Conservation (phyloP, 306 rosid species). For the Hylodesmum podocarpum region DNA sequence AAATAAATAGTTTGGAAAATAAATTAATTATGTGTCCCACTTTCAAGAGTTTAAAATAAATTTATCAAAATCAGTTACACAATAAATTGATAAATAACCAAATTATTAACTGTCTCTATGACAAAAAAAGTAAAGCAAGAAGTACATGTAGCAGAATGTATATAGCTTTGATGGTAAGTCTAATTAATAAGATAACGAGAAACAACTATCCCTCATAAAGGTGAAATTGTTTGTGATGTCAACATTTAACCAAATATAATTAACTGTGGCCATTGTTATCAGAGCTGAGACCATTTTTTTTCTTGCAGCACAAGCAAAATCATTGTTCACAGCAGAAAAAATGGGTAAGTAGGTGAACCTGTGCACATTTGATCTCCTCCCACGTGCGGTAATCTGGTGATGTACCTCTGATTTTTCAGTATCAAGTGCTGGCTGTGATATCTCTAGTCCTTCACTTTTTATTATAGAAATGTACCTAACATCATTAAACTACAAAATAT, state of each 20-base stretch:
- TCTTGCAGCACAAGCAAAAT: background rate
- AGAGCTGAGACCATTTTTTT: slow-evolving; percentile 2
- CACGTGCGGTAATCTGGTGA: slow-evolving; percentile 77
- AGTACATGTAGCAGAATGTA: background rate
- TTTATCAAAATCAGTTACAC: background rate
- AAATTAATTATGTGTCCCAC: too few relatives aligned
- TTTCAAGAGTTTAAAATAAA: background rate
- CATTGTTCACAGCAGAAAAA: background rate
- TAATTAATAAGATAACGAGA: background rate
- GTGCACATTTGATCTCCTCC: slow-evolving; percentile 64
- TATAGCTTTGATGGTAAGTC: background rate
- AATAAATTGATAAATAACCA: background rate
- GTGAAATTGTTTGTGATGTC: background rate
- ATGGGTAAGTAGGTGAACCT: slow-evolving; percentile 46
- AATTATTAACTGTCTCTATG: background rate
- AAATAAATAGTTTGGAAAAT: too few relatives aligned
- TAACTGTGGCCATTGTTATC: background rate
- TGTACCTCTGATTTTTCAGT: slow-evolving; percentile 61
- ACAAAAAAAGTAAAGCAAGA: background rate
- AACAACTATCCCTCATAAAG: background rate
- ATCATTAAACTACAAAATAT: slow-evolving; percentile 15
- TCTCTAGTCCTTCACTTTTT: slow-evolving; percentile 62
- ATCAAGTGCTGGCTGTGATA: slow-evolving; percentile 88
- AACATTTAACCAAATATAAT: too few relatives aligned
- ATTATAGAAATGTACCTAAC: slow-evolving; percentile 65